Evolutionary conservation across 2,329 filamentous ascomycete genomes (phyloP).

Genomic region (Aspergillus tubingensis): DNA sequence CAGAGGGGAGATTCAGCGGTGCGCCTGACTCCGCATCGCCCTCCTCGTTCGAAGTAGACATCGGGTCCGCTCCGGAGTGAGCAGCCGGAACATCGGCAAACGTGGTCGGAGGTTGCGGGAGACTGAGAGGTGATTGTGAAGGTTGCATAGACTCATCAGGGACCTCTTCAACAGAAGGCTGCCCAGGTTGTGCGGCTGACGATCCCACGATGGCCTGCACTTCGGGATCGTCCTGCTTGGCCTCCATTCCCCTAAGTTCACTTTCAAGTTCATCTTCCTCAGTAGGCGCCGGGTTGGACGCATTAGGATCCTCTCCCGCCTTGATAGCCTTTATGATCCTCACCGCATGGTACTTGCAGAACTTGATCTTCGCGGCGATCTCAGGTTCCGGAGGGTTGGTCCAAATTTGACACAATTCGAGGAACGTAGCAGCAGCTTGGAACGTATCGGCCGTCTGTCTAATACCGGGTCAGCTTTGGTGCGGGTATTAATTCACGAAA

Average conservation of each 20-base stretch:
- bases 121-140: constrained; percentile 45
- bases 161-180: constrained; percentile 62
- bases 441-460: constrained; percentile 94
- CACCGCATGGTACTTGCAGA: constrained; percentile 91
- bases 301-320: constrained; percentile 88
- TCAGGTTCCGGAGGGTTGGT: constrained; percentile 68
- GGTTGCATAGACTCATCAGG: constrained; percentile 59
- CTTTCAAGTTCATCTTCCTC: constrained; percentile 49
- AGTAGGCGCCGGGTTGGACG: constrained; percentile 74
- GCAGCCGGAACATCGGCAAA: constrained; percentile 28
- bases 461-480: constrained; percentile 8
- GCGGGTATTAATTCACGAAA: constrained; percentile 10
- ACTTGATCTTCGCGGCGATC: constrained; percentile 84
- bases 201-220: constrained; percentile 56
- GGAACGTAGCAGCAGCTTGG: constrained; percentile 86
- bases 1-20: constrained; percentile 41
- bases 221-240: constrained; percentile 68
- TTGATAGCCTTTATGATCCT: constrained; percentile 89
- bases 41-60: constrained; percentile 34
- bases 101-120: constrained; percentile 30
- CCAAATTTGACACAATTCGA: constrained; percentile 87
- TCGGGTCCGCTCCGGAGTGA: constrained; percentile 28
- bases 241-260: constrained; percentile 34
- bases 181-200: constrained; percentile 44
- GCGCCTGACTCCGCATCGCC: constrained; percentile 33